Percentiles rank a stretch among this genome's conserved stretches.
phyloP scores from a whole-genome alignment of 2,329 filamentous ascomycete species.

The Elsinoe ampelina region DNA sequence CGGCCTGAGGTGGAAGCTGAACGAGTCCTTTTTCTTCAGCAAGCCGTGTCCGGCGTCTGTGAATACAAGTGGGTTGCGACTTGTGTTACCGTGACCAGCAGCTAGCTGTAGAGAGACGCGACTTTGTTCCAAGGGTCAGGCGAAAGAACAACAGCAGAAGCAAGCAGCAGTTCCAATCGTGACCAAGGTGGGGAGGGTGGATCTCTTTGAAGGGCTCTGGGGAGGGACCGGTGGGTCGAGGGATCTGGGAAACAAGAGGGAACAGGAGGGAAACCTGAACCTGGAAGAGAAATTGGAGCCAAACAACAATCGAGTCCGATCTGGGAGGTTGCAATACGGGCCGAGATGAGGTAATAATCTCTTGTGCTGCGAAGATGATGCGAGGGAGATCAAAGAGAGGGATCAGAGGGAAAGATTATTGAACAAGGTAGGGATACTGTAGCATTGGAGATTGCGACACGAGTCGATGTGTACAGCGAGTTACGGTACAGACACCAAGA shows the following conservation, averaged over 20 bases:
- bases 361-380: neutral
- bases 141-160: slow-evolving; percentile 8
- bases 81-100: neutral
- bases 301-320: neutral
- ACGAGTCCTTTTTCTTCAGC: neutral
- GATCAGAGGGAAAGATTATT: neutral
- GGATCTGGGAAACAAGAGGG: slow-evolving; percentile 6
- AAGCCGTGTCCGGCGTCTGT: neutral
- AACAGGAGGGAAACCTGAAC: neutral
- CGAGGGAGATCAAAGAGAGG: neutral
- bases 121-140: neutral
- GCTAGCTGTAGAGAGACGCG: neutral
- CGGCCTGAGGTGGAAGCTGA: neutral
- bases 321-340: neutral
- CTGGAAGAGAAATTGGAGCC: neutral
- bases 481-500: neutral
- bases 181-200: slow-evolving; percentile 11
- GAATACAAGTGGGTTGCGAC: neutral
- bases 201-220: slow-evolving; percentile 12
- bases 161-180: neutral
- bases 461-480: neutral
- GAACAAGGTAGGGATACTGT: neutral
- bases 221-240: slow-evolving; percentile 9
- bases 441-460: neutral
- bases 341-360: slow-evolving; percentile 10